Conservation (phyloP, 2,329 filamentous ascomycete species). For the Colletotrichum sp. region DNA sequence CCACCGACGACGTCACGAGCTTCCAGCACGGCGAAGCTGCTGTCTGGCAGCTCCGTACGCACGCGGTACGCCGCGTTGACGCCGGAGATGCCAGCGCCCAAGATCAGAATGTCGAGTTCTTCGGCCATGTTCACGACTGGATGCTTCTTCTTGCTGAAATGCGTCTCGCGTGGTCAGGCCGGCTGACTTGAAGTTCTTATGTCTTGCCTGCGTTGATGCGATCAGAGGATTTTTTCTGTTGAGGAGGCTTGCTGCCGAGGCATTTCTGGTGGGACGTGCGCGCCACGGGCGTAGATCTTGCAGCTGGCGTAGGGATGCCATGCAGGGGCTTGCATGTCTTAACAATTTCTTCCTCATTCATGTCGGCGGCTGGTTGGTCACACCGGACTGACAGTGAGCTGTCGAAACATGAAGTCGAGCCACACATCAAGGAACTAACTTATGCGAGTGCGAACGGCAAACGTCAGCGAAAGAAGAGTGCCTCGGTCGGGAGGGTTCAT, state of each 20-base stretch:
- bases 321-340: slow-evolving; percentile 12
- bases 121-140: slow-evolving; percentile 7
- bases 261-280: slow-evolving; percentile 6
- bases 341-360: neutral
- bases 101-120: slow-evolving; percentile 61
- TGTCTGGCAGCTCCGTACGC: slow-evolving; percentile 59
- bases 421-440: neutral
- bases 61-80: slow-evolving; percentile 76
- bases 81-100: slow-evolving; percentile 76
- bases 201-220: neutral
- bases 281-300: neutral
- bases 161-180: neutral
- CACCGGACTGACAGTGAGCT: neutral
- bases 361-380: neutral
- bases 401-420: neutral
- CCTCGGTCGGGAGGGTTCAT: neutral
- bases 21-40: slow-evolving; percentile 71
- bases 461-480: neutral
- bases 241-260: slow-evolving; percentile 1
- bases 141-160: neutral
- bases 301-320: neutral
- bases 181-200: neutral
- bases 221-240: neutral
- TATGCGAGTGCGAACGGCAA: neutral
- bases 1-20: slow-evolving; percentile 70